Evolutionary conservation across 1,284 basidiomycete genomes (phyloP).

Genomic region (Coniferiporia sulphurascens): DNA sequence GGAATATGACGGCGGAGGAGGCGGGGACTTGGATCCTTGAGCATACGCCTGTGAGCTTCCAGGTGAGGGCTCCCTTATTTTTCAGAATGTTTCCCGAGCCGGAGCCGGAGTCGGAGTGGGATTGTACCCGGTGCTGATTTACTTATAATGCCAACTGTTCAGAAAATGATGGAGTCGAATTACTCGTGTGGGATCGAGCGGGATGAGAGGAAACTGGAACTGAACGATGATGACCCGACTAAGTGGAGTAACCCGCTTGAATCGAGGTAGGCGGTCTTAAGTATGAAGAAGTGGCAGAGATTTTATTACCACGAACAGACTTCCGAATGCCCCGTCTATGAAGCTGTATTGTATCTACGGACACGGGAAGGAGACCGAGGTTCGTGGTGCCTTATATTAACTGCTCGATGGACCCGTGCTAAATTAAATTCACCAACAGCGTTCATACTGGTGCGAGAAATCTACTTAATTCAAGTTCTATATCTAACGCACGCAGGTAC

Average conservation of each 20-base stretch:
- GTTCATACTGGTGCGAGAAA: constrained; percentile 64
- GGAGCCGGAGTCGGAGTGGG: background rate
- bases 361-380: constrained; percentile 95
- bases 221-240: constrained; percentile 65
- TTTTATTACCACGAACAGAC: constrained; percentile 34
- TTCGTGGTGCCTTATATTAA: constrained; percentile 28
- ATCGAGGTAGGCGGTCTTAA: constrained; percentile 47
- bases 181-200: constrained; percentile 94
- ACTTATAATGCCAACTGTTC: too few species aligned
- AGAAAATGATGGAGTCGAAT: constrained; percentile 88
- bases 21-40: constrained; percentile 79
- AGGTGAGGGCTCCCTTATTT: constrained; percentile 39
- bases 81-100: background rate
- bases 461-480: background rate
- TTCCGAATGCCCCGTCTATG: constrained; percentile 91
- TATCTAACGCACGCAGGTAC: constrained; percentile 46
- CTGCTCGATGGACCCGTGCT: background rate
- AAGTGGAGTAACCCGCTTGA: constrained; percentile 98
- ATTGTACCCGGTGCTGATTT: background rate
- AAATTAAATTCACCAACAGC: constrained; percentile 32
- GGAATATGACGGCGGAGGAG: constrained; percentile 79
- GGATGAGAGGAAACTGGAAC: constrained; percentile 57
- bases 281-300: background rate
- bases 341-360: constrained; percentile 95
- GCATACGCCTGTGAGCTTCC: constrained; percentile 81